Percentiles rank a stretch among this genome's conserved stretches.
These are phyloP conservation scores for Suillus weaverae DNA, from an alignment of 768 basidiomycete species.

Conservation along the genomic window DNA sequence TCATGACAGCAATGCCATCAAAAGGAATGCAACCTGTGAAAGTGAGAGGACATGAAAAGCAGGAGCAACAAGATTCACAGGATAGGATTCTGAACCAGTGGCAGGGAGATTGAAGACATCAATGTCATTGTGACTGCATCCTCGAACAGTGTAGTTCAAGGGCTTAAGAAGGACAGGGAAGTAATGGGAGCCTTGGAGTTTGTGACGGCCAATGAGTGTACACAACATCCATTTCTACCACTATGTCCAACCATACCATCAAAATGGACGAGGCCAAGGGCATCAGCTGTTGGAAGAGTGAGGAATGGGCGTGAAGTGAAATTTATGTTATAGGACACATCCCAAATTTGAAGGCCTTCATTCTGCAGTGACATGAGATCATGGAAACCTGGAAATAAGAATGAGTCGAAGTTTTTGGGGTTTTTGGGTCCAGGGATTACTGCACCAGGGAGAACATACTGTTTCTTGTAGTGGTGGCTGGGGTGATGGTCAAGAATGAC, in stretches of 20 bases:
- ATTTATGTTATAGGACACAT: constrained; percentile 22
- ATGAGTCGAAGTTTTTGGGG: constrained; percentile 35
- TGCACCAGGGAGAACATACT: constrained; percentile 31
- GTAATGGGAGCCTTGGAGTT: constrained; percentile 31
- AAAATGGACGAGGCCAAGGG: constrained; percentile 26
- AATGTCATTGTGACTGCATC: too few relatives aligned
- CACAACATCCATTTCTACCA: constrained; percentile 35
- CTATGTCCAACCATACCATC: constrained; percentile 37
- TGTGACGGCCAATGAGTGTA: constrained; percentile 33
- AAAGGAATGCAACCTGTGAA: too few relatives aligned
- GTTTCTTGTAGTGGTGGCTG: constrained; percentile 31
- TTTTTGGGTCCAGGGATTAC: constrained; percentile 38
- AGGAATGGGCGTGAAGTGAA: constrained; percentile 20
- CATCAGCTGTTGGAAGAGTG: constrained; percentile 26
- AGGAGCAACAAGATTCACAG: too few relatives aligned
- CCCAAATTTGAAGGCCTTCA: constrained; percentile 34
- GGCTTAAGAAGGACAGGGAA: constrained; percentile 33
- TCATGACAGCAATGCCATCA: too few relatives aligned
- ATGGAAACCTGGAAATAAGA: constrained; percentile 34
- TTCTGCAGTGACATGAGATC: constrained; percentile 33
- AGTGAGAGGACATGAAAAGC: too few relatives aligned
- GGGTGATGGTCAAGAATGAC: constrained; percentile 28
- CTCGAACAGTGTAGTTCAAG: constrained; percentile 22
- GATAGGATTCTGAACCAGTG: too few relatives aligned
- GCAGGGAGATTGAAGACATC: too few relatives aligned